Evolutionary conservation across 2,329 filamentous ascomycete species (phyloP), one percentile per base, ranked within the genome.

Genomic region (Fusarium albosuccineum): DNA sequence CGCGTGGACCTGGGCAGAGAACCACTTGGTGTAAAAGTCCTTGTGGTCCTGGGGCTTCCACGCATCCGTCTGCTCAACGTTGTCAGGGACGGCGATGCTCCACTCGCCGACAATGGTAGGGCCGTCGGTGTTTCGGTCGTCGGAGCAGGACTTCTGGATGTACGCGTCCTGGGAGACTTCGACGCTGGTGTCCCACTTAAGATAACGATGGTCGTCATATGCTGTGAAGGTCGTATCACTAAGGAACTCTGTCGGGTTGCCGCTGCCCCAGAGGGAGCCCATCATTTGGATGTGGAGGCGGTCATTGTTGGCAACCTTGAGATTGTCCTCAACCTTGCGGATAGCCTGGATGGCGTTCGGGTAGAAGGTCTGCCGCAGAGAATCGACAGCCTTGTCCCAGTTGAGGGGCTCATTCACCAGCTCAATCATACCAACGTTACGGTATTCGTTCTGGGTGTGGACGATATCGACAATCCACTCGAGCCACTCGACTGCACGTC

Each of bases 171-270:
- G 63, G 1, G 59, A 68, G 67, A 81, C 81, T 3, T 55, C 27
- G 14, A 74, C 60, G 48, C 57, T 67, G 6, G 60, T 63, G n/a
- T 73, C 72, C 80, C 82, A 89, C 73, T 88, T 88, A 42, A 87
- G 75, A 74, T 89, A 89, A 30, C 85, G 82, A 72, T 89, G 87
- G 75, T 88, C 83, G 72, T 89, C 87, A 68, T 84, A 89, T 16
- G 82, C 82, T 5, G 83, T 79, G 70, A 79, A 81, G 40, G 78
- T 75, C 13, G 77, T 76, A 66, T 79, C 76, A 11, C 76, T 71
- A 10, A 88, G 75, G 54, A 77, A 79, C 52, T 82, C 67, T 27
- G 78, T 82, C 2, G 86, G 84, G 67, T 88, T 80, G 9, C 86
- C 86, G 3, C 85, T 82, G n/a, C 82, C 84, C 87, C 87, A 90